Percentiles rank a stretch among this genome's conserved stretches.
Evolutionary conservation across 768 basidiomycete species (phyloP).

Genomic region (Polyporus arcularius): DNA sequence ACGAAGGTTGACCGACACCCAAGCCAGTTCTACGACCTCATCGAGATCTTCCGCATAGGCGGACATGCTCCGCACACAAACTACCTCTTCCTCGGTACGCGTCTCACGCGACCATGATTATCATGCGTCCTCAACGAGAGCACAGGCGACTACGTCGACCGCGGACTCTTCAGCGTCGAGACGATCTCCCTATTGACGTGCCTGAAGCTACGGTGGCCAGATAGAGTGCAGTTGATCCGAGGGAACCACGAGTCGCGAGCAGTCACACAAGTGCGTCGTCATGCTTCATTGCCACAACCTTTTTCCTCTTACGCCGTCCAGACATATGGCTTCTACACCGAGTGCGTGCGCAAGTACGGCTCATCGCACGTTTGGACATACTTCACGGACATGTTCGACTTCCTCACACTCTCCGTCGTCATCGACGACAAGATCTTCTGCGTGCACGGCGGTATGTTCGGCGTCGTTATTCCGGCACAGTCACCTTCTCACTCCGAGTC

Average conservation of each 20-base stretch:
- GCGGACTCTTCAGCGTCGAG: conserved; percentile 96
- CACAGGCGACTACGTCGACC: conserved; percentile 96
- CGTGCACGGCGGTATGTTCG: conserved; percentile 85
- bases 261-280: conserved; percentile 85
- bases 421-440: conserved; percentile 99
- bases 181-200: conserved; percentile 97
- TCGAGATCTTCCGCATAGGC: conserved; percentile 99
- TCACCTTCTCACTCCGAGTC: conserved; percentile 2
- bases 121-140: conserved; percentile 15
- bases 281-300: conserved; percentile 2
- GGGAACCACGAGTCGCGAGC: conserved; percentile 98
- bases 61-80: conserved; percentile 96
- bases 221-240: conserved; percentile 93
- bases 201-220: conserved; percentile 94
- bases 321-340: conserved; percentile 99
- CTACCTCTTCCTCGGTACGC: conserved; percentile 94
- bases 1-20: conserved; percentile 36
- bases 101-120: not conserved
- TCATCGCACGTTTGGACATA: conserved; percentile 97
- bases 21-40: conserved; percentile 99
- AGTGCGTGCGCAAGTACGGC: conserved; percentile 97
- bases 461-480: not conserved
- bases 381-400: conserved; percentile 99
- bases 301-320: conserved; percentile 41
- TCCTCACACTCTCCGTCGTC: conserved; percentile 93